Evolutionary conservation across 306 rosid species (phyloP).

Genomic region (Vigna radiata): DNA sequence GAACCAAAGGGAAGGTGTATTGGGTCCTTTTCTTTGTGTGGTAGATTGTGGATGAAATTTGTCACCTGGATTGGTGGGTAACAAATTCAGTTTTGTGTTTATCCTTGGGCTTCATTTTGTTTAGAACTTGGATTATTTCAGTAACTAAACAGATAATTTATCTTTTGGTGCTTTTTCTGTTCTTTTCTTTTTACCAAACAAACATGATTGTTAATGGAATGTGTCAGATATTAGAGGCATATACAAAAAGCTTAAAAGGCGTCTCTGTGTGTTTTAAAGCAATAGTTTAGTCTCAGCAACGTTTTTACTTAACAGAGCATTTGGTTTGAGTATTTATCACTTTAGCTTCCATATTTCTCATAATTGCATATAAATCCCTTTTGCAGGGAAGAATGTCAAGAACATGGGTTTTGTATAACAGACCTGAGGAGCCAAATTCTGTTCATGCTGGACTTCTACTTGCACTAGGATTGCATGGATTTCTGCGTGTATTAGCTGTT

Average conservation of each 20-base stretch:
- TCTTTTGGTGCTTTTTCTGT: background rate
- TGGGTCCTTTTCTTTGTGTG: background rate
- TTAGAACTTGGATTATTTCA: background rate
- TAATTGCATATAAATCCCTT: conserved; percentile 39
- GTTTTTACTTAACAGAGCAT: conserved; percentile 10
- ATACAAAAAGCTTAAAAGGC: background rate
- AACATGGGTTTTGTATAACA: conserved; percentile 90
- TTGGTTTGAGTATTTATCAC: conserved; percentile 16
- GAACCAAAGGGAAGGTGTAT: background rate
- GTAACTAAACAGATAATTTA: background rate
- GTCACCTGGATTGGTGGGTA: conserved; percentile 1
- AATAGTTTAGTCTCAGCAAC: background rate
- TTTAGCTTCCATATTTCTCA: conserved; percentile 29
- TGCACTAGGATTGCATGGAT: conserved; percentile 93
- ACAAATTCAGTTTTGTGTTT: background rate
- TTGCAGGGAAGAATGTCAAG: conserved; percentile 97
- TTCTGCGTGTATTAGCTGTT: conserved; percentile 71
- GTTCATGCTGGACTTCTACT: conserved; percentile 96
- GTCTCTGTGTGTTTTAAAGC: background rate
- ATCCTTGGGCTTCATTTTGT: background rate
- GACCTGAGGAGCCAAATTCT: conserved; percentile 86
- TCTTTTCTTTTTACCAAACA: background rate
- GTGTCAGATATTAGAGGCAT: background rate
- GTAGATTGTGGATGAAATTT: background rate
- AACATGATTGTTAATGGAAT: background rate